Evolutionary conservation across 768 basidiomycete genomes (phyloP).

Genomic region (Sporobolomyces pararoseus): DNA sequence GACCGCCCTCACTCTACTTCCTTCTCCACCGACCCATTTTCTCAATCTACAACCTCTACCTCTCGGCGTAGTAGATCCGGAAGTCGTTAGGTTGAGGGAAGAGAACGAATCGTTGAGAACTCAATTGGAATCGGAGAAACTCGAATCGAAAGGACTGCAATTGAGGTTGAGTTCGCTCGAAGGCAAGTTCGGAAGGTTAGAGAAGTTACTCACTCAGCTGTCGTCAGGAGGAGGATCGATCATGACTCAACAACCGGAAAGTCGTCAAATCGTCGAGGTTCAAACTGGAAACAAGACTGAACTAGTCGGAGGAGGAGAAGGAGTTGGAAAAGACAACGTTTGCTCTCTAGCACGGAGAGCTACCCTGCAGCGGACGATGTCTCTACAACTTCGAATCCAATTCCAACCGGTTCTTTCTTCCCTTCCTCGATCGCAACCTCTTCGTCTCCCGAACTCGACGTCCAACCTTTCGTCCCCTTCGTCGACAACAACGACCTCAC

Average conservation of each 20-base stretch:
- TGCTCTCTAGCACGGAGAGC: conserved; percentile 43
- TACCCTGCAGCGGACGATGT: conserved; percentile 43
- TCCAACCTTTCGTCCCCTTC: conserved; percentile 1
- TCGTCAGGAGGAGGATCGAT: no score
- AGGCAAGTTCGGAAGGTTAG: conserved; percentile 30
- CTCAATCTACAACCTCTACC: no score
- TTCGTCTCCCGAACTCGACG: not conserved
- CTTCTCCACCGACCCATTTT: not conserved
- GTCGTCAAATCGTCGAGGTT: not conserved
- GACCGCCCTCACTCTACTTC: not conserved
- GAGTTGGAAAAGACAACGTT: conserved; percentile 20
- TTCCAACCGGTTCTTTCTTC: conserved; percentile 1
- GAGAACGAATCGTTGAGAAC: conserved; percentile 39
- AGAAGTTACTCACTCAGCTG: conserved; percentile 29
- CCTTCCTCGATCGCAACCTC: not conserved
- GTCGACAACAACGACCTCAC: no score
- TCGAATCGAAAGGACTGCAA: conserved; percentile 32
- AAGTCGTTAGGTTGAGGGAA: conserved; percentile 11
- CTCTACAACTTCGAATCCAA: conserved; percentile 9
- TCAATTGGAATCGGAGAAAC: conserved; percentile 32
- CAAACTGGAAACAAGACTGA: not conserved
- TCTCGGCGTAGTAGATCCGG: not conserved
- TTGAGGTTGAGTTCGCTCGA: conserved; percentile 36
- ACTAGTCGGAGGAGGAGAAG: not conserved
- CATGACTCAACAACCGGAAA: not conserved